These are phyloP conservation scores for Tritrichomonas musculus DNA, from an alignment of 208 protist genomes.

Conservation along the genomic window DNA sequence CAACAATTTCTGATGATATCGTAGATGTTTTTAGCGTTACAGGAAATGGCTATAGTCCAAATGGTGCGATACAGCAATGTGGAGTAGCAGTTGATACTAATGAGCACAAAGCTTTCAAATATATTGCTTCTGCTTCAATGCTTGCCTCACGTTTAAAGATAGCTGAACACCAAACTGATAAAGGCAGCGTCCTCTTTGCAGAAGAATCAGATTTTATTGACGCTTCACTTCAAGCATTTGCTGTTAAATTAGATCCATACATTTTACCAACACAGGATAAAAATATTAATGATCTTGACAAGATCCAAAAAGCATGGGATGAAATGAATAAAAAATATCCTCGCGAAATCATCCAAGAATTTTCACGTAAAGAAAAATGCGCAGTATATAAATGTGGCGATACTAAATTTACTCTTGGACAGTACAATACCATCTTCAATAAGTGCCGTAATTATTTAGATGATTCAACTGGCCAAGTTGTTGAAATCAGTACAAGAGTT, in stretches of 20 bases:
- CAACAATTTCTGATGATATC: neutral
- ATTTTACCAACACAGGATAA: neutral
- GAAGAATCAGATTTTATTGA: neutral
- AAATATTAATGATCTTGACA: neutral
- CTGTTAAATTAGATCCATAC: too few species aligned
- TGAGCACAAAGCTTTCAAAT: neutral
- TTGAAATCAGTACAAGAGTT: neutral
- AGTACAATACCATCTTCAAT: neutral
- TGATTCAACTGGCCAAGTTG: neutral
- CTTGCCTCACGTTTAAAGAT: neutral
- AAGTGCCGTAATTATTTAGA: neutral
- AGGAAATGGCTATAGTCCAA: neutral
- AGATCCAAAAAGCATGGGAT: neutral
- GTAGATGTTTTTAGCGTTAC: neutral
- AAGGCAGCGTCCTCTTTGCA: neutral
- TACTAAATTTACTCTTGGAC: neutral
- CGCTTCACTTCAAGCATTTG: neutral
- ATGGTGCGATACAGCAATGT: neutral
- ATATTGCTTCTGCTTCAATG: neutral
- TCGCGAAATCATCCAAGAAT: neutral
- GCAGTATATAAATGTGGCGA: neutral
- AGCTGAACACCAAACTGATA: neutral
- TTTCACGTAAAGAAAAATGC: neutral
- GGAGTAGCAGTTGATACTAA: neutral
- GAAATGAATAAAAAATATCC: neutral